Evolutionary conservation across 164 flowering plant species (phyloP), one percentile per base, ranked within the genome.

Genomic region (Kingdonia uniflora): DNA sequence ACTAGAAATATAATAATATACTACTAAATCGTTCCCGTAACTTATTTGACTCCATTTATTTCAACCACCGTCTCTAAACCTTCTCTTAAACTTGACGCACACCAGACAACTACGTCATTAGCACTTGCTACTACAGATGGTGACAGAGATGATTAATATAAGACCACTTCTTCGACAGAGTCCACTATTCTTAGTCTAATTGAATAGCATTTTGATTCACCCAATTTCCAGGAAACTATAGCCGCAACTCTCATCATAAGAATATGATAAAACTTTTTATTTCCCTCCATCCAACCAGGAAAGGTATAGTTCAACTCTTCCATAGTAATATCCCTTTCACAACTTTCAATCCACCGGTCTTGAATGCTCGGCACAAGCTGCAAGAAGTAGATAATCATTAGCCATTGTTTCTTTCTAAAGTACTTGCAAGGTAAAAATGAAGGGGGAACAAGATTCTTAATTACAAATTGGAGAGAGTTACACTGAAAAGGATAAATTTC

Each of bases 351-450:
- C 61, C 59, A 25, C 50, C 61, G 19, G 49, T 62, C 65, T 44
- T 63, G 63, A 45, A 59, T 61, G 46, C 67, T 64, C 57, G 65
- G 60, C 68, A 69, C 76, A 57, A 43, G 70, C 68, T 69, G 68
- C 54, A 60, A 14, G 24, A 50, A n/a, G n/a, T n/a, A n/a, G n/a
- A n/a, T n/a, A n/a, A n/a, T n/a, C n/a, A n/a, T n/a, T n/a, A n/a
- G n/a, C n/a, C n/a, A n/a, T n/a, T n/a, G n/a, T n/a, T n/a, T n/a
- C n/a, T n/a, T n/a, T n/a, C n/a, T n/a, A n/a, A n/a, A n/a, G n/a
- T n/a, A n/a, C n/a, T n/a, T n/a, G n/a, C n/a, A n/a, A n/a, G n/a
- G n/a, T n/a, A n/a, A n/a, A n/a, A n/a, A n/a, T n/a, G n/a, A n/a
- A n/a, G n/a, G n/a, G n/a, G n/a, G n/a, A n/a, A n/a, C n/a, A n/a